Evolutionary conservation across 1,284 basidiomycete genomes (phyloP).

Genomic region (Tilletiopsis washingtonensis): DNA sequence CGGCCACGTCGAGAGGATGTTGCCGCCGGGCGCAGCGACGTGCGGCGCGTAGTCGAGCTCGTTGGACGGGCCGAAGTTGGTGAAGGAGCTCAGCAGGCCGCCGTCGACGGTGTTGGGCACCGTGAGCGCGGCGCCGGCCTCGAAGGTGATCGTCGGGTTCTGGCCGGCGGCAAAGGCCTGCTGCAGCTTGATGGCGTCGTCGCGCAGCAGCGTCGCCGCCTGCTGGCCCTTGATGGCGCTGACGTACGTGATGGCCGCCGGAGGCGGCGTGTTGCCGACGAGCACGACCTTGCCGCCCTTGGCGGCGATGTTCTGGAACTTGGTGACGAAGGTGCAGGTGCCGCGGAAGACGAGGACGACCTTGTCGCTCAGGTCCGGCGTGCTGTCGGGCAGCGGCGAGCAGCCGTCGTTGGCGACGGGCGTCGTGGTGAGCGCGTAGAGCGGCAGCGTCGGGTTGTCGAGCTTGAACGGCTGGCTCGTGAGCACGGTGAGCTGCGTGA

Average conservation of each 20-base stretch:
- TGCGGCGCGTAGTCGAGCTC: slow-evolving; percentile 59
- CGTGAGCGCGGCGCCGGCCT: slow-evolving; percentile 49
- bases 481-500: slow-evolving; percentile 17
- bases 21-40: slow-evolving; percentile 58
- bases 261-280: slow-evolving; percentile 20
- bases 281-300: slow-evolving; percentile 46
- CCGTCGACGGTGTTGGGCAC: slow-evolving; percentile 51
- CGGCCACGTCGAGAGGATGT: slow-evolving; percentile 41
- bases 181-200: slow-evolving; percentile 43
- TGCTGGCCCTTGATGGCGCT: slow-evolving; percentile 9
- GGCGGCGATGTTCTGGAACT: slow-evolving; percentile 33
- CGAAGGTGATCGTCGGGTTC: slow-evolving; percentile 54
- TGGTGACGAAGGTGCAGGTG: slow-evolving; percentile 34
- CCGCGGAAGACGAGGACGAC: slow-evolving; percentile 28
- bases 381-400: slow-evolving; percentile 23
- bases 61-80: slow-evolving; percentile 57
- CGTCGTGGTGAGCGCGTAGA: slow-evolving; percentile 22
- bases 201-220: slow-evolving; percentile 21
- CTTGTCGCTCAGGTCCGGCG: slow-evolving; percentile 27
- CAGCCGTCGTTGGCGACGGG: slow-evolving; percentile 26
- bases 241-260: slow-evolving; percentile 40
- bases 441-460: slow-evolving; percentile 15
- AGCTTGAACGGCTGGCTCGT: slow-evolving; percentile 23
- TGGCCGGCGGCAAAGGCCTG: slow-evolving; percentile 50
- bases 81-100: slow-evolving; percentile 58